Percentiles rank a stretch among this genome's conserved stretches.
These are phyloP conservation scores for Penicillium psychrofluorescens DNA, from an alignment of 495 filamentous ascomycete species.

Conservation along the genomic window DNA sequence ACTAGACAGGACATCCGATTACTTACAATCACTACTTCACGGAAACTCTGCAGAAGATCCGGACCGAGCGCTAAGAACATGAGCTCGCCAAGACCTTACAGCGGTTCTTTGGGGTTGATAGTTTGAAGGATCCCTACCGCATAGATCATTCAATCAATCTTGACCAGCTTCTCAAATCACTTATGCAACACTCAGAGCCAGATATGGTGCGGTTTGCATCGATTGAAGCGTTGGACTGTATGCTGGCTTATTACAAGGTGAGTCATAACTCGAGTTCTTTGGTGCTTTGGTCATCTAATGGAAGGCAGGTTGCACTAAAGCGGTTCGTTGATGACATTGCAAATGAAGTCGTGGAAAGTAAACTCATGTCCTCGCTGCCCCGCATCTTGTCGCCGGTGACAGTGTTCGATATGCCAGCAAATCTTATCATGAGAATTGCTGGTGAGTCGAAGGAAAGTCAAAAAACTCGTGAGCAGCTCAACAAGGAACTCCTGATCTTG, in stretches of 20 bases:
- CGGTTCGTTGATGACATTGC: conserved; percentile 54
- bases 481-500: conserved; percentile 44
- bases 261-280: conserved; percentile 1
- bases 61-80: conserved; percentile 14
- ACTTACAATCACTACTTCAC: conserved; percentile 53
- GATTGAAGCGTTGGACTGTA: conserved; percentile 20
- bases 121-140: conserved; percentile 2
- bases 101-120: conserved; percentile 10
- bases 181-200: conserved; percentile 7
- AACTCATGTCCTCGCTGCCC: conserved; percentile 30
- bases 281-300: not conserved
- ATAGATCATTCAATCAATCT: conserved; percentile 1
- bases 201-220: conserved; percentile 19
- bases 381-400: conserved; percentile 19
- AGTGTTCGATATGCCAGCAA: conserved; percentile 30
- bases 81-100: conserved; percentile 10
- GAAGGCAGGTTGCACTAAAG: conserved; percentile 51
- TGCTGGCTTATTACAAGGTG: conserved; percentile 28
- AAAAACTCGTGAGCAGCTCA: conserved; percentile 40
- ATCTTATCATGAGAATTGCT: conserved; percentile 40
- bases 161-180: conserved; percentile 7
- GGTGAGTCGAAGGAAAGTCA: conserved; percentile 48
- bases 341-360: conserved; percentile 46
- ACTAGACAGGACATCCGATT: conserved; percentile 28
- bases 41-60: conserved; percentile 37